A percentile compares a stretch with the other conserved stretches of the same genome.
These are phyloP conservation scores for Fusarium sp. DNA, from an alignment of 2,329 filamentous ascomycete genomes.

Conservation along the genomic window DNA sequence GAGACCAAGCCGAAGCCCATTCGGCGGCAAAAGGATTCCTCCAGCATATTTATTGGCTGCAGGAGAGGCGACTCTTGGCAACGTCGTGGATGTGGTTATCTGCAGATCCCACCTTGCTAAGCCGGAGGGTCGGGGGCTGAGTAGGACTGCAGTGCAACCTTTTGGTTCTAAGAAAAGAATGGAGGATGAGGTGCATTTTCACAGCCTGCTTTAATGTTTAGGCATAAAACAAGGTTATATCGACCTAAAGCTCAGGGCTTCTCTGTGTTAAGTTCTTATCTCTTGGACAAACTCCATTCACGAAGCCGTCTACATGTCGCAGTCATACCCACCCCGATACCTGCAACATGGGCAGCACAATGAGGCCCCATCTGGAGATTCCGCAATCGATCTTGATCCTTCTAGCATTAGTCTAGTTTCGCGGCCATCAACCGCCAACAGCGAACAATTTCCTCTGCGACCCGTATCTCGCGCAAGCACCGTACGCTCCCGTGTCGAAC, in stretches of 20 bases:
- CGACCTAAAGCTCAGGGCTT: background rate
- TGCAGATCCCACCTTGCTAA: background rate
- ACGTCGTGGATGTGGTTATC: background rate
- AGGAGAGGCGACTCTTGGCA: background rate
- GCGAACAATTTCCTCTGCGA: background rate
- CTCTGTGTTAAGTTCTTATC: background rate
- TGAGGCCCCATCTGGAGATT: background rate
- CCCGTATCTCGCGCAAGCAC: background rate
- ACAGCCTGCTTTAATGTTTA: background rate
- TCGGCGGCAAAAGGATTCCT: background rate
- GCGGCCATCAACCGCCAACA: background rate
- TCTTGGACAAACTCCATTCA: background rate
- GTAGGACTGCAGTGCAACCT: background rate
- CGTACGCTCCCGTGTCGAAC: background rate
- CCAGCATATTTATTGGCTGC: background rate
- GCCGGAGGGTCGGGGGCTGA: background rate
- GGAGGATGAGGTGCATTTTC: background rate
- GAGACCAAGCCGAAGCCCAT: background rate
- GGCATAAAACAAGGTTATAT: background rate
- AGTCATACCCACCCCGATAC: background rate
- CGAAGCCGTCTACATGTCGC: background rate
- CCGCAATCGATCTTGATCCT: background rate
- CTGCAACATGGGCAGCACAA: background rate
- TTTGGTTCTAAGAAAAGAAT: background rate
- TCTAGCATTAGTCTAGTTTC: background rate